Evolutionary conservation across 83 land plant genomes (phyloP).

Genomic region (Diphasiastrum complanatum): DNA sequence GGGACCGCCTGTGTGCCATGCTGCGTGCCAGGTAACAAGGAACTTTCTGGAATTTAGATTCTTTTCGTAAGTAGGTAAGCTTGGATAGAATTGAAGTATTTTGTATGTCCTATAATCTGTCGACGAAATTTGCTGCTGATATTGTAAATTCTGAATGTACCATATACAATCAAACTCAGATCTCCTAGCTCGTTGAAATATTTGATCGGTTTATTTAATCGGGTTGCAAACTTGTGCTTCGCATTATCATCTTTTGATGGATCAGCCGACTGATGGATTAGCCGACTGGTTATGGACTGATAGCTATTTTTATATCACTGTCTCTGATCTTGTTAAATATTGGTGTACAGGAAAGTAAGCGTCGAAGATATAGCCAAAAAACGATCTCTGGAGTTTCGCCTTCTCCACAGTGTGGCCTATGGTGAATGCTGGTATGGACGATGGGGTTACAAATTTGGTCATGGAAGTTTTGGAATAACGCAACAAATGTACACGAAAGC

Average conservation of each 20-base stretch:
- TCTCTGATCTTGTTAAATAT: too few species aligned
- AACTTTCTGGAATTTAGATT: neutral
- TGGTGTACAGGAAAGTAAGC: slow-evolving; percentile 49
- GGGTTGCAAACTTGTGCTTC: too few species aligned
- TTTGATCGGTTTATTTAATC: neutral
- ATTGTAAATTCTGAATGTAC: too few species aligned
- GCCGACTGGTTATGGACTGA: too few species aligned
- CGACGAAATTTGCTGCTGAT: too few species aligned
- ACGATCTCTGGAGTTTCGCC: slow-evolving; percentile 51
- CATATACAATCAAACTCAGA: too few species aligned
- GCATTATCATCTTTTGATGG: too few species aligned
- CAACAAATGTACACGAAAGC: slow-evolving; percentile 39
- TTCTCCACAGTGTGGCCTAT: slow-evolving; percentile 45
- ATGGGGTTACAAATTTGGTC: slow-evolving; percentile 67
- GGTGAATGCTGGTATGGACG: slow-evolving; percentile 68
- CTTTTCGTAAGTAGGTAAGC: neutral
- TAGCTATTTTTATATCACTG: too few species aligned
- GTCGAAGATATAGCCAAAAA: slow-evolving; percentile 79
- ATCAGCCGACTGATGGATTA: too few species aligned
- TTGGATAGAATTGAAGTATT: too few species aligned
- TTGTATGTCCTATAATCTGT: too few species aligned
- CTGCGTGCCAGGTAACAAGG: slow-evolving; percentile 52
- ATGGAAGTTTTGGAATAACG: slow-evolving; percentile 56
- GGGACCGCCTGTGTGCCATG: slow-evolving; percentile 56
- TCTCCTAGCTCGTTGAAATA: too few species aligned